A percentile compares a stretch with the other conserved stretches of the same genome.
Conservation (phyloP, 257 asterid species). For the Ballota nigra region DNA sequence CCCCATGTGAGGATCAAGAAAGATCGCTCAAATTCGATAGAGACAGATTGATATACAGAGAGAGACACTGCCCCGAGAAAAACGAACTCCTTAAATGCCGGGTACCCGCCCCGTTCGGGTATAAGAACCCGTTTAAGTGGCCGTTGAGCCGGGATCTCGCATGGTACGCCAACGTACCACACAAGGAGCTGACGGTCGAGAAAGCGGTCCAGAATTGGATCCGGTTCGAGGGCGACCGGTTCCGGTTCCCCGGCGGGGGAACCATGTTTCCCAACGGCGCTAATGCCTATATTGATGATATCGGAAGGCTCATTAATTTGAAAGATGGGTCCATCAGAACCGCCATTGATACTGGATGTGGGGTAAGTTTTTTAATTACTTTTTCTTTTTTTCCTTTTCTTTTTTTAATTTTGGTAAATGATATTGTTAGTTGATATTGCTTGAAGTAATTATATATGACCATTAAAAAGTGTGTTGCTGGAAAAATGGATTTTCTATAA, state of each 20-base stretch:
- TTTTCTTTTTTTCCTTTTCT: background rate
- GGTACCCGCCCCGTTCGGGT: slow-evolving; percentile 77
- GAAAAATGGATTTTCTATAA: background rate
- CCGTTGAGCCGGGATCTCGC: slow-evolving; percentile 76
- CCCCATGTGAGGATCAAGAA: slow-evolving; percentile 75
- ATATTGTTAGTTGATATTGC: background rate
- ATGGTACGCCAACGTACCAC: slow-evolving; percentile 91
- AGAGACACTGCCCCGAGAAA: slow-evolving; percentile 75
- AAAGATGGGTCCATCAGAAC: slow-evolving; percentile 80
- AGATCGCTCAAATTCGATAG: slow-evolving; percentile 61
- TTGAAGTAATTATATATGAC: too few relatives aligned
- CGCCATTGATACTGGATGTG: slow-evolving; percentile 93
- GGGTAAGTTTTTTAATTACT: slow-evolving; percentile 41
- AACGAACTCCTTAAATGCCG: slow-evolving; percentile 61
- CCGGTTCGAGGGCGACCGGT: slow-evolving; percentile 69
- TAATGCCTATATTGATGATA: slow-evolving; percentile 73
- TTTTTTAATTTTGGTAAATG: too few relatives aligned
- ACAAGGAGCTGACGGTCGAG: slow-evolving; percentile 83
- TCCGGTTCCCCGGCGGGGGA: slow-evolving; percentile 92
- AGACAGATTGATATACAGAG: slow-evolving; percentile 59
- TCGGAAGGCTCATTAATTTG: slow-evolving; percentile 69
- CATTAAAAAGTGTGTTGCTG: too few relatives aligned
- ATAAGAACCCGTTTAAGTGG: slow-evolving; percentile 75
- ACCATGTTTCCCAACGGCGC: slow-evolving; percentile 97
- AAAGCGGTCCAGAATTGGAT: slow-evolving; percentile 98